Conservation (phyloP, 2,329 filamentous ascomycete species). For the Cordyceps fumosorosea region DNA sequence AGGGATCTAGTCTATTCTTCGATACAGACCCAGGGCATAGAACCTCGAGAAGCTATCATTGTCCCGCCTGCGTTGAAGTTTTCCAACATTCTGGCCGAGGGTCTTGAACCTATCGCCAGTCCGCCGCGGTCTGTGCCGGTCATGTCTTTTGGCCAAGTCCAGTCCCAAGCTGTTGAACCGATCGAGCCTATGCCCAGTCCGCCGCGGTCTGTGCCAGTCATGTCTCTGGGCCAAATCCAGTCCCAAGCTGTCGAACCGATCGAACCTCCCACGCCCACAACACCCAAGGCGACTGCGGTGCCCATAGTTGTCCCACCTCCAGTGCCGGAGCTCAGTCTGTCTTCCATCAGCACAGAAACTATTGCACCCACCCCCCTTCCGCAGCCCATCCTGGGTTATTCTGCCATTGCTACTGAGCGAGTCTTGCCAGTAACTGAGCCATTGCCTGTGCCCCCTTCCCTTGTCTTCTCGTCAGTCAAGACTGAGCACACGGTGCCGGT, state of each 20-base stretch:
- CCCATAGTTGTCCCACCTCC: slow-evolving; percentile 15
- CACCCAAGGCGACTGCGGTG: slow-evolving; percentile 15
- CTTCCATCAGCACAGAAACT: slow-evolving; percentile 23
- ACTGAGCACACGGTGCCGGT: slow-evolving; percentile 32
- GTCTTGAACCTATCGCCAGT: slow-evolving; percentile 25
- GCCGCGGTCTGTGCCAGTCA: slow-evolving; percentile 17
- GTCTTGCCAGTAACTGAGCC: slow-evolving; percentile 24
- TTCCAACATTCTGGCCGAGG: slow-evolving; percentile 21
- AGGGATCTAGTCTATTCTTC: slow-evolving; percentile 37
- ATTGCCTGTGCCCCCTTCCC: slow-evolving; percentile 18
- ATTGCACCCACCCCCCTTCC: slow-evolving; percentile 20
- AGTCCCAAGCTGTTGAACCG: slow-evolving; percentile 26
- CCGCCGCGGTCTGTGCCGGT: slow-evolving; percentile 19
- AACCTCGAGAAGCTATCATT: slow-evolving; percentile 27
- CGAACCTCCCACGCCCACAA: slow-evolving; percentile 14
- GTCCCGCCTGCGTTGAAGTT: slow-evolving; percentile 22
- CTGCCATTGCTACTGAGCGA: slow-evolving; percentile 1
- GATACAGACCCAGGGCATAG: slow-evolving; percentile 38
- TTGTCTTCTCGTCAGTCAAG: slow-evolving; percentile 26
- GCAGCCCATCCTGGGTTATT: slow-evolving; percentile 23
- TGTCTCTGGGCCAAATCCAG: slow-evolving; percentile 22
- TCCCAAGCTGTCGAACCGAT: slow-evolving; percentile 27
- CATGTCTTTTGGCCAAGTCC: slow-evolving; percentile 22
- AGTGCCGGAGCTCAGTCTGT: slow-evolving; percentile 22
- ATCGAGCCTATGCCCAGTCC: slow-evolving; percentile 19